Base-by-base conservation (phyloP, 2,329 filamentous ascomycete species). In the Gyromitra esculenta region DNA sequence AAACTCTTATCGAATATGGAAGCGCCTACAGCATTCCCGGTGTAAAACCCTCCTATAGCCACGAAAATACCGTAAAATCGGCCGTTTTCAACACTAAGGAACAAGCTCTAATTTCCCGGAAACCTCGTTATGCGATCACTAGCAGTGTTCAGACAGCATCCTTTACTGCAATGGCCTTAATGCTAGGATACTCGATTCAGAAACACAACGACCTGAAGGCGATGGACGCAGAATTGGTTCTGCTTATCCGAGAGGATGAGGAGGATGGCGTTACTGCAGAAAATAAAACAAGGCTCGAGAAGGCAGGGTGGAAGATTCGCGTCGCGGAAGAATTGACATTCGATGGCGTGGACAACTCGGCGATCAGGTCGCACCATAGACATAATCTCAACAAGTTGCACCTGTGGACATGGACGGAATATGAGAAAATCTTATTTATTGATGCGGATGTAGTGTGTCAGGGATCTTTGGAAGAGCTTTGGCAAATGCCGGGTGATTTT, bases 311-410 rank as follows among this genome's bases (percentile, higher is more conserved):
- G 81, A 81, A 78, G 66, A 77, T 82, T 35, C 78, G 79, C 45
- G 80, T 79, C 9, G 80, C 78, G 18, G 79, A 81, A 68, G 80
- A 81, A 35, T 73, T 82, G 50, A 75, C 79, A 35, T 81, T 82
- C 60, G 77, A 80, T 39, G 78, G 79, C 15, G 80, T 82, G 21
- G 79, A 82, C 73, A 80, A 78, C 52, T 78, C 75, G 37, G 72
- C 79, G 60, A 82, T 82, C 63, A 63, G 80, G 56, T 63, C 79
- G 43, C 79, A 80, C 60, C 81, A 81, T 59, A 76, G 80, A 63
- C 80, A 81, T 64, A 82, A 82, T 63, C 78, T 82, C 52, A 82
- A 82, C 75, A 82, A 82, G 52, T 73, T 82, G 43, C 80, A 82
- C 52, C 65, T 82, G 15, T 82, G 81, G 79, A 80, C 79, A 25